Conservation (phyloP, 352 stramenopile species). For the Pythium volutum region DNA sequence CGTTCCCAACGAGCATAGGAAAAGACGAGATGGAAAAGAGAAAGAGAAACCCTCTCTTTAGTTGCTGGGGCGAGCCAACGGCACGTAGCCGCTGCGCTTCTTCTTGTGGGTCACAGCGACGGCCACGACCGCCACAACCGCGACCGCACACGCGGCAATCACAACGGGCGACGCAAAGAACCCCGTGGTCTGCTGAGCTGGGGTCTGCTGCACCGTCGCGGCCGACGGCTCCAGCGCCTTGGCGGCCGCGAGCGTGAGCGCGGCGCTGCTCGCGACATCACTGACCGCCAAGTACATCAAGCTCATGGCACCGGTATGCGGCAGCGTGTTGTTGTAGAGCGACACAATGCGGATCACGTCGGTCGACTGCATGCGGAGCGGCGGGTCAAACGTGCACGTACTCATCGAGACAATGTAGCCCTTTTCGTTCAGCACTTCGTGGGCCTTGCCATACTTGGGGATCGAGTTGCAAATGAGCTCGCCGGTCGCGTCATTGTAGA, state of each 20-base stretch:
- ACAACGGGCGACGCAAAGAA: constrained; percentile 18
- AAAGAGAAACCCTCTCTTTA: not conserved
- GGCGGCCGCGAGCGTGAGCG: constrained; percentile 9
- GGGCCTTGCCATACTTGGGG: constrained; percentile 58
- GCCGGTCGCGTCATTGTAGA: constrained; percentile 68
- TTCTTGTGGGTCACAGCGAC: constrained; percentile 40
- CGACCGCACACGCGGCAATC: constrained; percentile 27
- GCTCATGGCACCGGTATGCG: constrained; percentile 77
- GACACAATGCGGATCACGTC: constrained; percentile 72
- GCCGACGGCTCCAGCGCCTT: constrained; percentile 9
- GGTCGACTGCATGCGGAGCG: constrained; percentile 60
- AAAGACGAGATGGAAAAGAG: no score
- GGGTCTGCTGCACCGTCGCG: not conserved
- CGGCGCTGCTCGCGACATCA: constrained; percentile 35
- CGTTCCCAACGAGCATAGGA: no score
- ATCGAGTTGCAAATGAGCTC: constrained; percentile 67
- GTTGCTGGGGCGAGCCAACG: constrained; percentile 26
- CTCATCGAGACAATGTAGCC: constrained; percentile 73
- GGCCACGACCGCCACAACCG: constrained; percentile 21
- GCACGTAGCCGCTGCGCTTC: constrained; percentile 47
- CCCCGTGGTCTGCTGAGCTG: not conserved
- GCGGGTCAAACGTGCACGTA: constrained; percentile 73
- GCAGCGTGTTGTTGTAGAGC: constrained; percentile 78
- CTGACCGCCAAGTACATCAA: constrained; percentile 74
- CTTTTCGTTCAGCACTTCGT: constrained; percentile 59